These are phyloP conservation scores for Solanum appendiculatum DNA, from an alignment of 257 asterid species.

Conservation along the genomic window DNA sequence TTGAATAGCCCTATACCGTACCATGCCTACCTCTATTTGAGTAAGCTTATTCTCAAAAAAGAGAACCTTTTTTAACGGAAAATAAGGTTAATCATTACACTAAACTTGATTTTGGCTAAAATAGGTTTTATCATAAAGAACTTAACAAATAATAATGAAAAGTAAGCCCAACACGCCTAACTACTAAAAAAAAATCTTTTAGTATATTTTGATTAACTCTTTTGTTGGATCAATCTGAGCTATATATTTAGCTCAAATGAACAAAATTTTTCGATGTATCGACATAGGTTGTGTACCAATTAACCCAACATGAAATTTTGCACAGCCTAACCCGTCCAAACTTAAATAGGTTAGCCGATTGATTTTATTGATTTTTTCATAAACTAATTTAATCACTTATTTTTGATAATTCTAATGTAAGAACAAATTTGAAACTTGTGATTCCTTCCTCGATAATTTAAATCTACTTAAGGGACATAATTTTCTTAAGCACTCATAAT, in stretches of 20 bases:
- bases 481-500: neutral
- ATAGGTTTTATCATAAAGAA: neutral
- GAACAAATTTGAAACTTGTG: neutral
- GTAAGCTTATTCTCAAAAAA: too few relatives aligned
- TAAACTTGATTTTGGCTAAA: neutral
- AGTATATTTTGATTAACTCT: neutral
- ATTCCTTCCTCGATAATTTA: neutral
- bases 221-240: neutral
- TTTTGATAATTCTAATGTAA: neutral
- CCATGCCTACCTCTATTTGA: neutral
- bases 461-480: neutral
- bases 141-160: too few relatives aligned
- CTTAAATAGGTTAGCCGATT: too few relatives aligned
- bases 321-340: too few relatives aligned
- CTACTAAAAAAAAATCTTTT: too few relatives aligned
- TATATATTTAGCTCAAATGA: neutral
- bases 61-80: neutral
- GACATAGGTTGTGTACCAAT: too few relatives aligned
- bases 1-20: too few relatives aligned
- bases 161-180: neutral
- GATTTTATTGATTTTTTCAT: too few relatives aligned
- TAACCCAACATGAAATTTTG: too few relatives aligned
- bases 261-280: too few relatives aligned
- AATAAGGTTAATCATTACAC: neutral
- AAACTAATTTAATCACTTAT: neutral